These are phyloP conservation scores for Onygena corvina DNA, from an alignment of 2,329 filamentous ascomycete species.

Conservation along the genomic window DNA sequence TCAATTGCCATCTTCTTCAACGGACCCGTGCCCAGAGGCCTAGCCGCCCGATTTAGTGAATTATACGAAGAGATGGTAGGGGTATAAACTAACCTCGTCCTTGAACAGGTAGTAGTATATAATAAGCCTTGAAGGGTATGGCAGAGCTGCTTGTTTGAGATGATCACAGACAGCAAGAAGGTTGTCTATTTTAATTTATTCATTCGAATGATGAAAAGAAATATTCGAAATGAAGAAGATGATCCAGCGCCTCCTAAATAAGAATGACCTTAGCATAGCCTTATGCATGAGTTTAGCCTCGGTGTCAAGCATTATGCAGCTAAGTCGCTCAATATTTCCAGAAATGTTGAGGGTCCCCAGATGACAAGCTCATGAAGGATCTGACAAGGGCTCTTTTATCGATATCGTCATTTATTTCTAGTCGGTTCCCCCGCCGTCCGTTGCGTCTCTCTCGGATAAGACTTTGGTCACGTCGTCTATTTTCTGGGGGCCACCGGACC, in stretches of 20 bases:
- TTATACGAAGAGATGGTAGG: background rate
- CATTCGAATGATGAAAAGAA: background rate
- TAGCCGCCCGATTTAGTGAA: background rate
- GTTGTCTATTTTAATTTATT: no score
- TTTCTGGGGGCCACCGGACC: background rate
- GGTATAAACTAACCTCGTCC: no score
- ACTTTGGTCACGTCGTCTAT: background rate
- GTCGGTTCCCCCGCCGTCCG: background rate
- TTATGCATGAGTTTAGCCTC: background rate
- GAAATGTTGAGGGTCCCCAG: background rate
- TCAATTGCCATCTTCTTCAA: background rate
- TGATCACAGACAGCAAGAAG: no score
- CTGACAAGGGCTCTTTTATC: background rate
- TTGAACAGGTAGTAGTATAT: no score
- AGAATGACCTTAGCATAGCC: background rate
- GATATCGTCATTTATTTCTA: background rate
- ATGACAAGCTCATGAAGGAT: background rate
- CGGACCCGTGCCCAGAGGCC: background rate
- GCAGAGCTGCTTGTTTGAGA: no score
- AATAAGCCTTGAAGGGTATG: no score
- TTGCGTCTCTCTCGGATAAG: background rate
- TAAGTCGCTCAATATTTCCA: slow-evolving; percentile 2
- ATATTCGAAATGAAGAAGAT: background rate
- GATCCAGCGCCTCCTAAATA: background rate
- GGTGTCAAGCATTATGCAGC: background rate